A percentile compares a stretch with the other conserved stretches of the same genome.
phyloP scores from a whole-genome alignment of 495 filamentous ascomycete species.

The Lichina pygmaea region DNA sequence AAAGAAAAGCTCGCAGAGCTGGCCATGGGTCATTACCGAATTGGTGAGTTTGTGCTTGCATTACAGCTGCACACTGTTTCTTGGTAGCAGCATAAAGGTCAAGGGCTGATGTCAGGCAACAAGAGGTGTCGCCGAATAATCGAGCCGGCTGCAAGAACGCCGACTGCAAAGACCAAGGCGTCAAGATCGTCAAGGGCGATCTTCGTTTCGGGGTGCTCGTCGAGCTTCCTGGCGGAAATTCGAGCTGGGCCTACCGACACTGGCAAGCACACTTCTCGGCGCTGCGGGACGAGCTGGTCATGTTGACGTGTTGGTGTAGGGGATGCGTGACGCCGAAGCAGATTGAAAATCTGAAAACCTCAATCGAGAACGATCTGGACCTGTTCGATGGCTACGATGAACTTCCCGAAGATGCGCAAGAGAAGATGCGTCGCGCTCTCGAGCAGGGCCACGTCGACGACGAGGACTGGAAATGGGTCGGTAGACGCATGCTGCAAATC shows the following conservation, averaged over 20 bases:
- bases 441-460: conserved; percentile 45
- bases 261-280: conserved; percentile 26
- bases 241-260: conserved; percentile 42
- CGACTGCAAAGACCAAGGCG: conserved; percentile 30
- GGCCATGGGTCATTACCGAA: conserved; percentile 1
- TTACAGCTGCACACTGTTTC: background rate
- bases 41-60: background rate
- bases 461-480: conserved; percentile 56
- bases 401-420: conserved; percentile 28
- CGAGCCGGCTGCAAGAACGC: conserved; percentile 42
- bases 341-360: conserved; percentile 25
- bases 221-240: conserved; percentile 16
- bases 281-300: conserved; percentile 1
- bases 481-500: conserved; percentile 6
- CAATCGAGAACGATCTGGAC: conserved; percentile 17
- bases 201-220: conserved; percentile 46
- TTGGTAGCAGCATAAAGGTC: background rate
- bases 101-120: background rate
- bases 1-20: background rate
- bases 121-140: conserved; percentile 32
- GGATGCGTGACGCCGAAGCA: conserved; percentile 50
- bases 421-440: conserved; percentile 33
- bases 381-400: conserved; percentile 48
- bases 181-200: conserved; percentile 54
- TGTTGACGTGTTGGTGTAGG: conserved; percentile 18